A percentile compares a stretch with the other conserved stretches of the same genome.
Evolutionary conservation across 495 filamentous ascomycete species (phyloP).

Genomic region (Letharia lupina): DNA sequence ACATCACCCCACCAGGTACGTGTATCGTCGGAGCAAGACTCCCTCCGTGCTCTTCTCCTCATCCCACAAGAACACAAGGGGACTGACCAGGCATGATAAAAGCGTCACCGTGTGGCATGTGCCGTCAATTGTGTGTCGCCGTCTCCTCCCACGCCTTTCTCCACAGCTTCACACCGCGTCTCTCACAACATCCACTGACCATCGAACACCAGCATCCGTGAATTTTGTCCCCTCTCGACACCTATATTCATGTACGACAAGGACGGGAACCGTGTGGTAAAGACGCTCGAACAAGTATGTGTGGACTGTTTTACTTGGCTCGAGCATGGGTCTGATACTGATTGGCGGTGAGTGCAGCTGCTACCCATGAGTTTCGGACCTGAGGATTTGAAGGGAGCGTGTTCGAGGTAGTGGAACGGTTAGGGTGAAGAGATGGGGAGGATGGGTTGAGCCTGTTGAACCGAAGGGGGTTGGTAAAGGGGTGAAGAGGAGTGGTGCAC

Average conservation of each 20-base stretch:
- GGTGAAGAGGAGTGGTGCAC: background rate
- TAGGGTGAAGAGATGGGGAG: background rate
- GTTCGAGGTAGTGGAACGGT: background rate
- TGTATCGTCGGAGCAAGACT: slow-evolving; percentile 25
- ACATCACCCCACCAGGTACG: slow-evolving; percentile 62
- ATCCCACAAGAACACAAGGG: too few species aligned
- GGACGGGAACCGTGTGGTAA: slow-evolving; percentile 57
- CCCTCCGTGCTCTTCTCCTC: background rate
- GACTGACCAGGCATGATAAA: too few species aligned
- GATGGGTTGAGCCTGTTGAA: background rate
- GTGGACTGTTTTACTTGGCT: too few species aligned
- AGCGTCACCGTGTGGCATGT: slow-evolving; percentile 44
- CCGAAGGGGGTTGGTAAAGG: background rate
- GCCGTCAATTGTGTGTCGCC: slow-evolving; percentile 38
- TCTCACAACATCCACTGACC: background rate
- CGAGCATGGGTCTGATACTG: background rate
- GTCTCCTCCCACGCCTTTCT: background rate
- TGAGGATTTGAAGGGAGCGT: slow-evolving; percentile 14
- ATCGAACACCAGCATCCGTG: slow-evolving; percentile 52
- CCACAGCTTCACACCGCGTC: too few species aligned
- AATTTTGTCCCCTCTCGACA: slow-evolving; percentile 58
- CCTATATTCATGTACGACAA: slow-evolving; percentile 92
- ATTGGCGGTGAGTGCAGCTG: slow-evolving; percentile 9
- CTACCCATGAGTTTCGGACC: slow-evolving; percentile 27
- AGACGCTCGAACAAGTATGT: slow-evolving; percentile 64